Evolutionary conservation across 1,139 yeast genomes (phyloP).

Genomic region (Candida sanyaensis): DNA sequence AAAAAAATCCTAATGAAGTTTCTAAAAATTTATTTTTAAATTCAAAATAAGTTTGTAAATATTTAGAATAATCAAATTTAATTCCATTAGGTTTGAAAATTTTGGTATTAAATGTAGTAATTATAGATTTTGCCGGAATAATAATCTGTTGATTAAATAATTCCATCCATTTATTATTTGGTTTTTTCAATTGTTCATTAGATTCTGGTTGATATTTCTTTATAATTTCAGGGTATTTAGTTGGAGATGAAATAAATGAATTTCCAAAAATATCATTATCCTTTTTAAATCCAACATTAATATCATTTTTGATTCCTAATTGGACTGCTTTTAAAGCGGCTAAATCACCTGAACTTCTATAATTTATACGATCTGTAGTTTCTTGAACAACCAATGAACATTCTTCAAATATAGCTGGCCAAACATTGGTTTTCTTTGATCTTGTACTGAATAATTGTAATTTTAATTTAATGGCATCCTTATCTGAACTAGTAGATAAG

Average conservation of each 20-base stretch:
- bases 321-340: conserved; percentile 26
- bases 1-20: conserved; percentile 45
- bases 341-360: conserved; percentile 33
- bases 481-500: conserved; percentile 50
- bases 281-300: conserved; percentile 9
- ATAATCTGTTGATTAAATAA: conserved; percentile 4
- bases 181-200: background rate
- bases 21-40: conserved; percentile 19
- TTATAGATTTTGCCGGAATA: conserved; percentile 5
- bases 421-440: conserved; percentile 45
- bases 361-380: conserved; percentile 44
- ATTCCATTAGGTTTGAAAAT: background rate
- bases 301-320: conserved; percentile 14
- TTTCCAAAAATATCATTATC: conserved; percentile 36
- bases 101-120: background rate
- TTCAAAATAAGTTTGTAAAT: conserved; percentile 1
- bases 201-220: conserved; percentile 2
- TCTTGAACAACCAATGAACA: conserved; percentile 56
- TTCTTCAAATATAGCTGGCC: conserved; percentile 63
- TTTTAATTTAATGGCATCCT: conserved; percentile 47
- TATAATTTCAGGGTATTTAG: conserved; percentile 3
- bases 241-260: conserved; percentile 19
- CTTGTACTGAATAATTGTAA: conserved; percentile 54
- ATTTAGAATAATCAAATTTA: background rate
- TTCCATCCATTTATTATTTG: conserved; percentile 5